phyloP scores from a whole-genome alignment of 805 yeast species.

The Zygosaccharomyces gambellarensis region DNA sequence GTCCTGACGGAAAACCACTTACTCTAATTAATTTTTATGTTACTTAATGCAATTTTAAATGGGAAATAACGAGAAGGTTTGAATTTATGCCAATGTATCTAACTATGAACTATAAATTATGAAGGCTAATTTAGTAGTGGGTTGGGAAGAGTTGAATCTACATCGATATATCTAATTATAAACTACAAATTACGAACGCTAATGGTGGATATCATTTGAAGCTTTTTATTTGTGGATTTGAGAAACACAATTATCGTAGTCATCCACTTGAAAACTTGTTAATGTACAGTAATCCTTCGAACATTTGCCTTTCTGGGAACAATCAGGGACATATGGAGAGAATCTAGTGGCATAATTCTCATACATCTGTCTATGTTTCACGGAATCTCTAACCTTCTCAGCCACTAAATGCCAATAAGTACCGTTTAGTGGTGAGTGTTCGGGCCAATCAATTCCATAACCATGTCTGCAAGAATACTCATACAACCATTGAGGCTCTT shows the following conservation, averaged over 20 bases:
- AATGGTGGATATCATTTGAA: neutral
- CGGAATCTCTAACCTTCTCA: slow-evolving; percentile 39
- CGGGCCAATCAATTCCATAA: slow-evolving; percentile 55
- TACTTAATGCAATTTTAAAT: neutral
- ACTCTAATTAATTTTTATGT: too few relatives aligned
- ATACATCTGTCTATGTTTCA: slow-evolving; percentile 46
- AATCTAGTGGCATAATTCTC: slow-evolving; percentile 47
- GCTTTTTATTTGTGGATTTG: slow-evolving; percentile 1
- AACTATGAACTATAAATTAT: neutral
- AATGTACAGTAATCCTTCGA: slow-evolving; percentile 40
- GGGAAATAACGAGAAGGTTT: neutral
- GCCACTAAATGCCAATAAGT: slow-evolving; percentile 63
- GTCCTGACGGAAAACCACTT: too few relatives aligned
- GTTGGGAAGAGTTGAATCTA: neutral
- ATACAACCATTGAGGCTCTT: slow-evolving; percentile 57
- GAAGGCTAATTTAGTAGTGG: too few relatives aligned
- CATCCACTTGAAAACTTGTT: slow-evolving; percentile 36
- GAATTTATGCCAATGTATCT: neutral
- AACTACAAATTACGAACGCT: neutral
- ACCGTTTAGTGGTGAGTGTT: slow-evolving; percentile 55
- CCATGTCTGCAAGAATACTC: slow-evolving; percentile 62
- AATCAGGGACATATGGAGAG: slow-evolving; percentile 51
- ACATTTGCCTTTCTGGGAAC: slow-evolving; percentile 37
- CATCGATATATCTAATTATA: neutral
- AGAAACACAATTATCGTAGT: slow-evolving; percentile 29